Evolutionary conservation across 2,329 filamentous ascomycete species (phyloP).

Genomic region (Huntiella abstrusa): DNA sequence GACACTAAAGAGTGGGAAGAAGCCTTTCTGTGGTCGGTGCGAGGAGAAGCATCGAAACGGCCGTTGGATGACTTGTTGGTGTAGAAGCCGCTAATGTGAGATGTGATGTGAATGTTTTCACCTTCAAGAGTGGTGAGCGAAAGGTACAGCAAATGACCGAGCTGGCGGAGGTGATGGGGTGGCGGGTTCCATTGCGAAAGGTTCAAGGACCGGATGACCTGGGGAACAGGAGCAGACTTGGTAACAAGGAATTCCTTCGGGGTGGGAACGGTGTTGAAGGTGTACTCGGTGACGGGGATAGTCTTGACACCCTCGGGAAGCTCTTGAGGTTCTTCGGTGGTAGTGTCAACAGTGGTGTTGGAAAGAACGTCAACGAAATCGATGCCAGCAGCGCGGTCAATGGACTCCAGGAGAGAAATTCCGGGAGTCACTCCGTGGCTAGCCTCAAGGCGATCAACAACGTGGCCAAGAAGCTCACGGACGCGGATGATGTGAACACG

Average conservation of each 20-base stretch:
- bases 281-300: constrained; percentile 44
- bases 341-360: neutral
- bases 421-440: constrained; percentile 75
- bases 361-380: constrained; percentile 14
- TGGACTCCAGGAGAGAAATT: constrained; percentile 66
- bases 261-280: constrained; percentile 51
- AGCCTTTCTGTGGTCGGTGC: constrained; percentile 56
- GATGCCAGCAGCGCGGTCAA: constrained; percentile 28
- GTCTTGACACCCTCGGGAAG: neutral
- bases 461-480: constrained; percentile 80
- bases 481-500: constrained; percentile 84
- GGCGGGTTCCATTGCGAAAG: constrained; percentile 94
- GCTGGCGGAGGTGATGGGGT: constrained; percentile 75
- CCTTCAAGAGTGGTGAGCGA: constrained; percentile 80
- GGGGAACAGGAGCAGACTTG: constrained; percentile 50
- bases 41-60: constrained; percentile 84
- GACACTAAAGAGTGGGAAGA: constrained; percentile 72
- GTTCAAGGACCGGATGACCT: constrained; percentile 76
- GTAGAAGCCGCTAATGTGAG: constrained; percentile 87
- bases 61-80: constrained; percentile 90
- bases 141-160: constrained; percentile 83
- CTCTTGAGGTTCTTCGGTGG: neutral
- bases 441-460: constrained; percentile 71
- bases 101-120: constrained; percentile 84
- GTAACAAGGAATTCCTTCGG: constrained; percentile 55